These are phyloP conservation scores for Trypanosoma grayi DNA, from an alignment of 208 protist genomes.

Conservation along the genomic window DNA sequence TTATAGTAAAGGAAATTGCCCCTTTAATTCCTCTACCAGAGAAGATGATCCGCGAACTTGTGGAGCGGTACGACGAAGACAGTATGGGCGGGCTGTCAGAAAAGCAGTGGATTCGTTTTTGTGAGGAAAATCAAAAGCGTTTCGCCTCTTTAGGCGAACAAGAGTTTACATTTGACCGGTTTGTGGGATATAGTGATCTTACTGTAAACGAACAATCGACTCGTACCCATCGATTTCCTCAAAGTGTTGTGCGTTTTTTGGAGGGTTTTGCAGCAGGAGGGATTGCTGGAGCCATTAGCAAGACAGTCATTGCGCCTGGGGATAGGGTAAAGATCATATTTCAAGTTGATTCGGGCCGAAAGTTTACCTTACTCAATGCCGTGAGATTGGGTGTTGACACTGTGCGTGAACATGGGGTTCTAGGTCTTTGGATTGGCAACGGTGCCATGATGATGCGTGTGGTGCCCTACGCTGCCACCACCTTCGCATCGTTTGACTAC, in stretches of 20 bases:
- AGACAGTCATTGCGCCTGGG: conserved; percentile 91
- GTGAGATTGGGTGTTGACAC: conserved; percentile 63
- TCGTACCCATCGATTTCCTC: conserved; percentile 15
- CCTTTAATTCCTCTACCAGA: conserved; percentile 47
- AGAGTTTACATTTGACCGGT: conserved; percentile 58
- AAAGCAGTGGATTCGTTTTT: conserved; percentile 70
- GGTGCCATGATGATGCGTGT: conserved; percentile 94
- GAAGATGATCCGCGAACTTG: conserved; percentile 38
- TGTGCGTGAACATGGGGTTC: conserved; percentile 78
- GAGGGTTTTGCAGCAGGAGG: conserved; percentile 93
- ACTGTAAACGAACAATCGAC: conserved; percentile 8
- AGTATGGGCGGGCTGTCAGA: conserved; percentile 60
- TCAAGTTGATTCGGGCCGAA: conserved; percentile 81
- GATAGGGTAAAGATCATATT: conserved; percentile 96
- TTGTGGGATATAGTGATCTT: conserved; percentile 59
- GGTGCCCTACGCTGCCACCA: conserved; percentile 93
- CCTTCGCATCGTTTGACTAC: conserved; percentile 91
- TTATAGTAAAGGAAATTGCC: conserved; percentile 48
- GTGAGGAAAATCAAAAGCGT: conserved; percentile 51
- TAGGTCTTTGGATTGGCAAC: conserved; percentile 93
- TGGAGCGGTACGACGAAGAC: conserved; percentile 54
- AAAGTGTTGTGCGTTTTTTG: conserved; percentile 64
- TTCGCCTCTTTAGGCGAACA: conserved; percentile 57
- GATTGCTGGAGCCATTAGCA: conserved; percentile 92
- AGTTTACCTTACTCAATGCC: conserved; percentile 69